Base-by-base conservation (phyloP, 1,284 basidiomycete species). In the Cutaneotrichosporon curvatum region DNA sequence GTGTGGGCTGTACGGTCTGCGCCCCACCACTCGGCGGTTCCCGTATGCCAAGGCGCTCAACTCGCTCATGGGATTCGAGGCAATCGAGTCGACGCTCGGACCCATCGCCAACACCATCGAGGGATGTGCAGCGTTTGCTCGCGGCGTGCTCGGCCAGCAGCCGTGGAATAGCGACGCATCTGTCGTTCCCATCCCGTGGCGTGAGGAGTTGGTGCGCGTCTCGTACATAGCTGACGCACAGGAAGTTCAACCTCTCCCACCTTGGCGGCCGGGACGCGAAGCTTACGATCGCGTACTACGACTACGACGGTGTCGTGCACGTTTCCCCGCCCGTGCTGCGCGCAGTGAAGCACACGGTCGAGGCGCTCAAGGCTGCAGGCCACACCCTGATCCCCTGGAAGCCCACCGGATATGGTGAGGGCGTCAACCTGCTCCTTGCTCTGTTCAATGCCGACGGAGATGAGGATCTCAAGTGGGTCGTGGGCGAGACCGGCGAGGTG, bases 151-250 rank as follows among this genome's bases (percentile, higher is more conserved):
- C 14, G 45, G 72, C 37, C 59, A 72, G 20, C 70, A 79, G 52
- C 82, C 83, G 2, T 87, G 84, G 85, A 62, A 77, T 10, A 74
- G 71, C 48, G 84, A 87, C 57, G 82, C 84, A 1, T 62, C 78
- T 20, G 75, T 76, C 0, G 63, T 78, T 11, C 72, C 75, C 19
- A 81, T 82, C 59, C 73, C 74, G 2, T 87, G 84, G 84, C 25
- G 25, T 12, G 25, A 28, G 7, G 25, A 28, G 25, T 28, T 7
- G 12, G 25, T 28, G 25, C 8, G 25, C 7, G 8, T 12, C 25
- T 7, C 25, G 12, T 12, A 7, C 25, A 7, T 12, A 28, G 12
- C 25, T 28, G 25, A 28, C 25, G 7, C 12, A 7, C 12, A 28
- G 25, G 25, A 7, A 7, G 25, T 28, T 28, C 25, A 28, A 28